Conservation (phyloP, 805 yeast genomes). For the Ogataea saltuana region DNA sequence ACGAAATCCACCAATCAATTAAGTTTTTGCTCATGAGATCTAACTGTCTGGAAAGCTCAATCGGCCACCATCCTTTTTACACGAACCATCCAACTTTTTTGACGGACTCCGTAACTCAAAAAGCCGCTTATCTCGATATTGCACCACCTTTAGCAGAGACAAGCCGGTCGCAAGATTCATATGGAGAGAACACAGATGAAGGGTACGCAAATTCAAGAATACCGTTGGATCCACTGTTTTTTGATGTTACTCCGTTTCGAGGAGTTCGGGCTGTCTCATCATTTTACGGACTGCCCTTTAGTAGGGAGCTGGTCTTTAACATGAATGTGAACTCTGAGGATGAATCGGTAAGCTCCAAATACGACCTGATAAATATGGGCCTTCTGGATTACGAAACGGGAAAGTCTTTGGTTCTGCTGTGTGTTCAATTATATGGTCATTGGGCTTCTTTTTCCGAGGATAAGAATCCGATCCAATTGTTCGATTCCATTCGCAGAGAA, state of each 20-base stretch:
- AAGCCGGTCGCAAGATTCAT: no score
- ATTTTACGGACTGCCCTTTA: conserved; percentile 26
- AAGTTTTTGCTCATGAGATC: conserved; percentile 2
- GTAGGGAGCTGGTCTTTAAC: conserved; percentile 29
- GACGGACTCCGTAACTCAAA: not conserved
- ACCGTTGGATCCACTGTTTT: conserved; percentile 16
- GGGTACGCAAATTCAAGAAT: conserved; percentile 8
- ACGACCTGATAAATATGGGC: conserved; percentile 36
- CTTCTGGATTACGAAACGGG: conserved; percentile 49
- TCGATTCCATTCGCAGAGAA: conserved; percentile 46
- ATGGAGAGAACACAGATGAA: conserved; percentile 1
- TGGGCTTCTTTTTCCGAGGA: conserved; percentile 68
- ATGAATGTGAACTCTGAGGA: conserved; percentile 5
- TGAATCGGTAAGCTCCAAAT: conserved; percentile 3
- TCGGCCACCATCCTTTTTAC: not conserved
- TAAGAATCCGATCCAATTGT: conserved; percentile 43
- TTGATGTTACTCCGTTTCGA: conserved; percentile 27
- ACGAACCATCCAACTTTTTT: not conserved
- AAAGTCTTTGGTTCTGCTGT: conserved; percentile 46
- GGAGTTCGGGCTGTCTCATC: conserved; percentile 26
- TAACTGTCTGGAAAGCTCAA: not conserved
- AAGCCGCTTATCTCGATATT: no score
- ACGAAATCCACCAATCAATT: conserved; percentile 1
- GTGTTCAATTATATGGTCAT: conserved; percentile 59
- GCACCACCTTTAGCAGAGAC: no score